Conservation (phyloP, 805 yeast genomes). For the Yamadazyma laniorum region DNA sequence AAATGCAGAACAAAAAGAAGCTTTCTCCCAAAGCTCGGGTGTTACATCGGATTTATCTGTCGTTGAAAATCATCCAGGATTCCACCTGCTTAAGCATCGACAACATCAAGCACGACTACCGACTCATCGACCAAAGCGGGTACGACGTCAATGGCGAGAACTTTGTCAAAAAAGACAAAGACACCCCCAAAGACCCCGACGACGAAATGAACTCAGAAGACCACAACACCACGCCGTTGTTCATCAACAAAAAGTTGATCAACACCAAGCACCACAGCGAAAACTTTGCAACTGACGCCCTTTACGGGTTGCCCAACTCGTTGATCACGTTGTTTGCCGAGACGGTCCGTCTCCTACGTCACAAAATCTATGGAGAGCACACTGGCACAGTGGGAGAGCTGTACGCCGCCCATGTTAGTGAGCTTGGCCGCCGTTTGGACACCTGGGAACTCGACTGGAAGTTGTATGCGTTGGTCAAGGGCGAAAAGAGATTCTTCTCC, state of each 20-base stretch:
- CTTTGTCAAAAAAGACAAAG: slow-evolving; percentile 16
- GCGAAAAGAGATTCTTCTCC: slow-evolving; percentile 38
- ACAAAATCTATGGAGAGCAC: slow-evolving; percentile 53
- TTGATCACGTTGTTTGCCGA: slow-evolving; percentile 69
- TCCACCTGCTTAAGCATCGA: slow-evolving; percentile 53
- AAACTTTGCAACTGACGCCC: slow-evolving; percentile 69
- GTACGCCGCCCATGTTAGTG: slow-evolving; percentile 18
- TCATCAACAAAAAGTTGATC: slow-evolving; percentile 41
- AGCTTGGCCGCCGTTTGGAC: slow-evolving; percentile 46
- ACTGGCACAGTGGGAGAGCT: slow-evolving; percentile 8
- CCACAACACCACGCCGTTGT: slow-evolving; percentile 32
- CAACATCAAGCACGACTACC: slow-evolving; percentile 24
- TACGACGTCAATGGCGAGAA: slow-evolving; percentile 38
- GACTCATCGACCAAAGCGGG: slow-evolving; percentile 27
- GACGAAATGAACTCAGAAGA: neutral
- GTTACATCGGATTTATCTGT: slow-evolving; percentile 74
- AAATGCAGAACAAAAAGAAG: slow-evolving; percentile 62
- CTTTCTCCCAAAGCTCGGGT: slow-evolving; percentile 74
- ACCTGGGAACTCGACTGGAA: slow-evolving; percentile 80
- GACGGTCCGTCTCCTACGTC: slow-evolving; percentile 63
- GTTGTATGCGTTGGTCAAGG: slow-evolving; percentile 33
- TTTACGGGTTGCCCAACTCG: slow-evolving; percentile 84
- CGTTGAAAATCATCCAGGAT: slow-evolving; percentile 72
- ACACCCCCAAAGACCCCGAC: neutral
- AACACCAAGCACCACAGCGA: slow-evolving; percentile 52